These are phyloP conservation scores for Pelargonium citronellum DNA, from an alignment of 441 rosid genomes.

Conservation along the genomic window DNA sequence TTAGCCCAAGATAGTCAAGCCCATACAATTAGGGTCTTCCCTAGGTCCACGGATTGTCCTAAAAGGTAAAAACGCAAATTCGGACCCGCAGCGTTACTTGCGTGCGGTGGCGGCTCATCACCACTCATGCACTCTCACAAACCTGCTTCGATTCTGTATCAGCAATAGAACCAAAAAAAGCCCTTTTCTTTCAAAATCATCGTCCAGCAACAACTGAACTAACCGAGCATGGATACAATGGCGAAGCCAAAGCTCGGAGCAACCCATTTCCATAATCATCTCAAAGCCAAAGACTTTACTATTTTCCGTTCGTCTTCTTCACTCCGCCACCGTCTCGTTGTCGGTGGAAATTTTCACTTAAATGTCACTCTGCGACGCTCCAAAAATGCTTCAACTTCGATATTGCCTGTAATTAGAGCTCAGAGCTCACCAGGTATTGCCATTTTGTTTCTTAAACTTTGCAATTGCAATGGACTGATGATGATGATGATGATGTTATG, in stretches of 20 bases:
- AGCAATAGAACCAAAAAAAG: background rate
- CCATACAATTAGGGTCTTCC: too few species aligned
- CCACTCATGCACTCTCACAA: background rate
- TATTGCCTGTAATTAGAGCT: slow-evolving; percentile 44
- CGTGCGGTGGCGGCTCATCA: slow-evolving; percentile 23
- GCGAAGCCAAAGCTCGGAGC: slow-evolving; percentile 15
- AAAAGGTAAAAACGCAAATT: too few species aligned
- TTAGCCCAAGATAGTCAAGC: too few species aligned
- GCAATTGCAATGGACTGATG: background rate
- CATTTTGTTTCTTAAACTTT: background rate
- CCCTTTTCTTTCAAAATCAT: too few species aligned
- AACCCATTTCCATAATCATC: slow-evolving; percentile 1
- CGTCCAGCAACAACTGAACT: background rate
- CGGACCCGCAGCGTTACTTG: slow-evolving; percentile 20
- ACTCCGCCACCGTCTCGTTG: slow-evolving; percentile 22
- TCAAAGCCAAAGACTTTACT: slow-evolving; percentile 28
- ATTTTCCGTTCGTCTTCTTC: slow-evolving; percentile 25
- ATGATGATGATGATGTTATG: background rate
- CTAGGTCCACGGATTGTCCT: too few species aligned
- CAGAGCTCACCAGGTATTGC: slow-evolving; percentile 50
- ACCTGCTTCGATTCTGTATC: background rate
- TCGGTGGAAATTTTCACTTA: slow-evolving; percentile 28
- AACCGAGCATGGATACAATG: slow-evolving; percentile 36
- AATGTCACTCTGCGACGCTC: slow-evolving; percentile 24
- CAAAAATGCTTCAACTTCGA: slow-evolving; percentile 27